Conservation (phyloP, 2,329 filamentous ascomycete genomes). For the Hypoxylon sp. region DNA sequence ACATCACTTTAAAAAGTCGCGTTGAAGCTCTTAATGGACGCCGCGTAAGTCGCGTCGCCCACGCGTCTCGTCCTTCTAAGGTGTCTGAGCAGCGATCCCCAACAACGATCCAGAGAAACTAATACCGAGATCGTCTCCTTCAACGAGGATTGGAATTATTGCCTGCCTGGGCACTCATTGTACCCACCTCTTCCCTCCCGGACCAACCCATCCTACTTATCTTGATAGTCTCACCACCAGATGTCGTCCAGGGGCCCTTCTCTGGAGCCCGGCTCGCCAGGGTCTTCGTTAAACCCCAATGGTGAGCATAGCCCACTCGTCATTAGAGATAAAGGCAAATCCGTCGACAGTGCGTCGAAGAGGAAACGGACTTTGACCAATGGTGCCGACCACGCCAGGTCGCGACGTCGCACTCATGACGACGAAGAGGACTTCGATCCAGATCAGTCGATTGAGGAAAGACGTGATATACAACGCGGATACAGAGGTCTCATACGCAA, state of each 20-base stretch:
- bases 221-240: neutral
- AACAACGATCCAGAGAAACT: neutral
- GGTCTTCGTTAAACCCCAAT: constrained; percentile 29
- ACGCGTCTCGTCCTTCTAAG: neutral
- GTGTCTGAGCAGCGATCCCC: neutral
- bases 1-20: no score
- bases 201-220: neutral
- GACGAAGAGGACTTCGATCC: constrained; percentile 60
- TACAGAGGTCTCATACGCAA: constrained; percentile 72
- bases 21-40: no score
- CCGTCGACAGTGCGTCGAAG: constrained; percentile 37
- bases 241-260: constrained; percentile 40
- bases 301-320: constrained; percentile 39
- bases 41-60: neutral
- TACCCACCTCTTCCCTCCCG: neutral
- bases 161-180: no score
- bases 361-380: constrained; percentile 45
- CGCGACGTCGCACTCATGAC: constrained; percentile 44
- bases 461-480: constrained; percentile 72
- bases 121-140: neutral
- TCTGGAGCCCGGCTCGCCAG: constrained; percentile 31
- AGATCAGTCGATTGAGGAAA: constrained; percentile 78
- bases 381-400: constrained; percentile 39
- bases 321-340: constrained; percentile 44
- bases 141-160: neutral